Evolutionary conservation across 129 eudicot genomes (phyloP), one percentile per base, ranked within the genome.

Genomic region (Lactuca saligna): DNA sequence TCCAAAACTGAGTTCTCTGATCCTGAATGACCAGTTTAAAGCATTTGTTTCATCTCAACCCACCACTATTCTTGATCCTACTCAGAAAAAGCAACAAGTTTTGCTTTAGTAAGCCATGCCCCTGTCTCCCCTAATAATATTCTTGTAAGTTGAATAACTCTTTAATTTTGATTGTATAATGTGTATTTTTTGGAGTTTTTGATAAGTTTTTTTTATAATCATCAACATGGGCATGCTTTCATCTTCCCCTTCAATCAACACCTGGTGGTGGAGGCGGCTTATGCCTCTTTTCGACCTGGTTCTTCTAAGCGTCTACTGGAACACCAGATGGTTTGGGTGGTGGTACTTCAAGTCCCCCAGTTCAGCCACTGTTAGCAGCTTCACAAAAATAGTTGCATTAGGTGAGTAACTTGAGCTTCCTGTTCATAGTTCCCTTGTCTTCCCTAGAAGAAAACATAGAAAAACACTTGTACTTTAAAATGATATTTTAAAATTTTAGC

Each of bases 231-330:
- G 10, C 99, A 97, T 37, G 85, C 95, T 31, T 83, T 89, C 65
- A 87, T 89, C 67, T 93, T 93, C 79, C 96, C 94, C 0, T 72
- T 94, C 74, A 86, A 79, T 62, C 99, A 94, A 84, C 99, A 94
- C 61, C 99, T 83, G 65, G 88, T 87, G 5, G 87, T 88, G 2
- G 83, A 78, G 29, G 29, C 29, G 35, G 92, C 86, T 15, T 83
- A 88, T 41, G 89, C 88, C 35, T 72, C 92, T 73, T 82, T 79
- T 15, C 75, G 95, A 12, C 91, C 91, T 16, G 78, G 77, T 57
- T 58, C 89, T 4, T 70, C 76, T 3, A 87, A 86, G 77, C 42
- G 61, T 61, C 80, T 38, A 68, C 85, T 4, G 46, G 82, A 25
- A n/a, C 79, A 12, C 17, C 75, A 10, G 80, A 83, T 17, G 72